Evolutionary conservation across 140 eudicot genomes (phyloP), one percentile per base, ranked within the genome.

Genomic region (Cichorium intybus): DNA sequence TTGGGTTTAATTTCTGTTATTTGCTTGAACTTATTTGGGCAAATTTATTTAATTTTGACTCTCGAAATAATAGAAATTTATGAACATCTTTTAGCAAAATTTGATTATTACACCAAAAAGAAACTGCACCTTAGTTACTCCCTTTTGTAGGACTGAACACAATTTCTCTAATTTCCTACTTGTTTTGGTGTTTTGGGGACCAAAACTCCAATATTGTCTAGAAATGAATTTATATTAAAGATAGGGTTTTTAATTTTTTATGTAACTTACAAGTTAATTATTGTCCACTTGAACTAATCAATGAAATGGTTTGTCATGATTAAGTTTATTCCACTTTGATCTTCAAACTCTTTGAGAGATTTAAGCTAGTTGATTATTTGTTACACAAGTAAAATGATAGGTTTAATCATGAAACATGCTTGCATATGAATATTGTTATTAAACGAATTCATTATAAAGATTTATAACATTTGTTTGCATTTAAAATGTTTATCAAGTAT

Each of bases 191-290:
- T 46, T 48, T 35, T 48, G 54, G 54, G 24, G 54, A n/a, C n/a
- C n/a, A n/a, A n/a, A n/a, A n/a, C 11, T n/a, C 22, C 10, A 46
- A 1, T 15, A 9, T 17, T 33, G 29, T 35, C 26, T 10, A 4
- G 2, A 9, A 35, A 47, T 60, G 20, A 48, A 47, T 68, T 55
- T 41, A 4, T 43, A 3, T 41, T 9, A 11, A 68, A 68, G 56
- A 11, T 18, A 56, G 49, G 14, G 17, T 20, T 37, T 43, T 31
- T 7, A 21, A 20, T 17, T 20, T 37, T 43, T 31, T 7, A 21
- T 57, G 60, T 28, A 31, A 31, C 75, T 58, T 69, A 23, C 21
- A 69, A 69, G 59, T 22, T 46, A 69, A 56, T 26, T 55, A 24
- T 55, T 39, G 29, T 56, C 55, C 53, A 55, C 73, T 39, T 68